Base-by-base conservation (phyloP, 768 basidiomycete genomes). In the Daedaleopsis sinensis region DNA sequence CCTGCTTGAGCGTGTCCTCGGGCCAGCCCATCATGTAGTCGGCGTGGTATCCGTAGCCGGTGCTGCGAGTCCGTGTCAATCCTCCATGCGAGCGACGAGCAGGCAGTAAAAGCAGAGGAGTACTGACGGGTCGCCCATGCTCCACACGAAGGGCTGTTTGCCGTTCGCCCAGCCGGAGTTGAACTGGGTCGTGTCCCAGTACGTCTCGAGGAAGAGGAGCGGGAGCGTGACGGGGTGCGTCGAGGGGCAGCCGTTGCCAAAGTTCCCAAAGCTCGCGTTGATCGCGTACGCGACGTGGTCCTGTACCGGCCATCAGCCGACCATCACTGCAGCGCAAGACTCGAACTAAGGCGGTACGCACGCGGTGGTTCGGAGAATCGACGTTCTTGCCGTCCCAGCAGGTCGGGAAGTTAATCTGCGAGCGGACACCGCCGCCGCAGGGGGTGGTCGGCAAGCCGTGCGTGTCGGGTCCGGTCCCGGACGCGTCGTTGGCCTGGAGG, bases 21-120 rank as follows among this genome's bases (percentile, higher is more conserved):
- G 79, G 72, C 81, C 81, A 82, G 6, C 81, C 79, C 54, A 76
- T 74, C 58, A 71, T 65, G 63, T 76, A 78, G 63, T 79, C 77
- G 5, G 71, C 75, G 57, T 76, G 74, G 42, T 74, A 66, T 27
- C 77, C 79, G 61, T 74, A 77, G 3, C 80, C 79, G 6, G 79
- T 80, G 6, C 52, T 53, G 36, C 15, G 44, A 2, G 3, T 10
- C 5, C 18, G 44, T 9, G 44, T 46, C 8, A 46, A 21, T 46
- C 44, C 27, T 32, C 27, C 7, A 3, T 32, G 27, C 18, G 18
- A 46, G 15, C 15, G 21, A 9, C 9, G 8, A 46, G 7, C 2
- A 46, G 44, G 1, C 10, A 9, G 3, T 10, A 27, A 32, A 32
- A 36, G 13, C 2, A 6, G 35, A 3, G 27, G 35, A 32, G 27